Conservation (phyloP, 164 flowering plant species). For the Paratinospora sagittata region DNA sequence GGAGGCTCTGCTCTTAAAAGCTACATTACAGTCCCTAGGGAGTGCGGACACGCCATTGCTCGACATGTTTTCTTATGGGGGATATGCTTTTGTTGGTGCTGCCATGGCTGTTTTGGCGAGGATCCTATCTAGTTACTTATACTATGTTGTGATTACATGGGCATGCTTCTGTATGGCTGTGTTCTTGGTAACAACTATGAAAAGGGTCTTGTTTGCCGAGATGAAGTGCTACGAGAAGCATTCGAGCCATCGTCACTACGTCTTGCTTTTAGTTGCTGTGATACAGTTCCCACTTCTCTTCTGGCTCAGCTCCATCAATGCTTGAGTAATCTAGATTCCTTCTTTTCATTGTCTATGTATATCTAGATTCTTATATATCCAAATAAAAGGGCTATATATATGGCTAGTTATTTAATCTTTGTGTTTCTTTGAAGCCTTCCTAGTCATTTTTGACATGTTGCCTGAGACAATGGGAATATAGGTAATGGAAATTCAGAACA, state of each 20-base stretch:
- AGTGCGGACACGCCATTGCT: slow-evolving; percentile 41
- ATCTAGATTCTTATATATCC: too few relatives aligned
- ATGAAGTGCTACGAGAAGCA: slow-evolving; percentile 26
- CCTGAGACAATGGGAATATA: too few relatives aligned
- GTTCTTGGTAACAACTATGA: slow-evolving; percentile 44
- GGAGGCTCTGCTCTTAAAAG: slow-evolving; percentile 32
- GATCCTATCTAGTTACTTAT: slow-evolving; percentile 29
- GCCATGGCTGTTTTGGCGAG: slow-evolving; percentile 35
- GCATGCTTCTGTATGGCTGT: slow-evolving; percentile 39
- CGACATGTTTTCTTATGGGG: slow-evolving; percentile 46
- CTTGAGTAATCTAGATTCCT: slow-evolving; percentile 3
- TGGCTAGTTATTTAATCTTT: too few relatives aligned
- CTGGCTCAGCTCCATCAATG: slow-evolving; percentile 36
- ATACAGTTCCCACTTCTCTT: slow-evolving; percentile 42
- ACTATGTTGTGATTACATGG: slow-evolving; percentile 34
- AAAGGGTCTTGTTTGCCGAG: slow-evolving; percentile 36
- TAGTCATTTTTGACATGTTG: too few relatives aligned
- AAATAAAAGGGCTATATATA: too few relatives aligned
- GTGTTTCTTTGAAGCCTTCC: too few relatives aligned
- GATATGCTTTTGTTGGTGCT: slow-evolving; percentile 40
- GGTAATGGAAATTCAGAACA: too few relatives aligned
- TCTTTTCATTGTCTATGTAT: too few relatives aligned
- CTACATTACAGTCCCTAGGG: slow-evolving; percentile 26
- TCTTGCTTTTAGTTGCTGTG: slow-evolving; percentile 37
- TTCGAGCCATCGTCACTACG: slow-evolving; percentile 38